Evolutionary conservation across 345 rosid species (phyloP), one percentile per base, ranked within the genome.

Genomic region (Microthlaspi erraticum): DNA sequence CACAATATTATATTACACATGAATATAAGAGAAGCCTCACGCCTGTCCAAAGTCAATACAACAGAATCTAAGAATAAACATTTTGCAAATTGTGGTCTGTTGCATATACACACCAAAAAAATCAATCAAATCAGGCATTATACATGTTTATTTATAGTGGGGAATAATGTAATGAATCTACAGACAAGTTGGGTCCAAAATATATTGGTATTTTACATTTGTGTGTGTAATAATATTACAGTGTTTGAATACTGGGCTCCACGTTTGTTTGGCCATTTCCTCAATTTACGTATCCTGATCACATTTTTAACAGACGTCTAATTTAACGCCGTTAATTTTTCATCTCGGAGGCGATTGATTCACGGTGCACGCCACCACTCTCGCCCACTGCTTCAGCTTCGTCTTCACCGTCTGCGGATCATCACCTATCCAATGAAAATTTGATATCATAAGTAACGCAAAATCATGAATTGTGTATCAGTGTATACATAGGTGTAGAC

Each of bases 291-390:
- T 49, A 70, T 48, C 51, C 33, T 29, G 23, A 70, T 32, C 62
- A 45, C 17, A 2, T 59, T 50, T 50, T 50, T 50, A 66, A 57
- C 59, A 39, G 29, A 19, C 52, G 64, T 34, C 7, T 18, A 44
- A 20, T 32, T 53, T 34, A 66, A 74, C 78, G 69, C 69, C 68
- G 69, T 68, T 11, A 41, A 48, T 0, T 12, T 36, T 34, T 73
- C 68, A 75, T 75, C 64, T 75, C 51, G 79, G 74, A 1, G 93
- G 79, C 43, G 78, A 78, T 73, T 90, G 96, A 68, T 86, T 77
- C 73, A 93, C 96, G 58, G 97, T 77, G 78, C 98, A 93, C 12
- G 93, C 98, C 74, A 93, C 98, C 78, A 90, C 92, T 80, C 84
- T 92, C 46, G 97, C 98, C 97, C 98, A 90, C 70, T 87, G 96